A percentile compares a stretch with the other conserved stretches of the same genome.
Conservation (phyloP, 768 basidiomycete genomes). For the Mrakia blollopis region DNA sequence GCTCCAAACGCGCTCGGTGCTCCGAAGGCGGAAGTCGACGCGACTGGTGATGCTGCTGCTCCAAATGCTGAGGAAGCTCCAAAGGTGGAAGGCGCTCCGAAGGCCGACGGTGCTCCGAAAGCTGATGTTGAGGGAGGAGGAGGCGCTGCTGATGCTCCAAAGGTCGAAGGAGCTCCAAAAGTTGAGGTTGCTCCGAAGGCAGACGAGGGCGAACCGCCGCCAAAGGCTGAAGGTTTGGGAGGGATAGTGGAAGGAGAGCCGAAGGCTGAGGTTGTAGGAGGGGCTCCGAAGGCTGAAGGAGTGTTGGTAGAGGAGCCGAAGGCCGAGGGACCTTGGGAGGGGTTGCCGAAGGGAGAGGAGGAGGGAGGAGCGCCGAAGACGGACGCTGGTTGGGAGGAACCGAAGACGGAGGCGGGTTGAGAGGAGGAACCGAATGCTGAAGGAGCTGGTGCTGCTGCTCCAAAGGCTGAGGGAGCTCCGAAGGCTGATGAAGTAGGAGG, state of each 20-base stretch:
- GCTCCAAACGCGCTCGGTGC: constrained; percentile 27
- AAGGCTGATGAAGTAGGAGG: constrained; percentile 17
- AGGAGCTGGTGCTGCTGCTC: not conserved
- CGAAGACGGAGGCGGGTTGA: constrained; percentile 2
- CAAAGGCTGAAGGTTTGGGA: constrained; percentile 24
- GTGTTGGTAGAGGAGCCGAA: not conserved
- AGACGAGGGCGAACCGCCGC: not conserved
- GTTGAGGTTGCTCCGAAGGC: constrained; percentile 22
- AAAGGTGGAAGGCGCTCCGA: constrained; percentile 19
- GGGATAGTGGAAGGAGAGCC: not conserved
- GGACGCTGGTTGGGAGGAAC: not conserved
- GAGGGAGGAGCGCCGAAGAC: not conserved
- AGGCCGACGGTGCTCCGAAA: constrained; percentile 9
- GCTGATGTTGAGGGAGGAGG: constrained; percentile 3
- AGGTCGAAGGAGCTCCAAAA: constrained; percentile 19
- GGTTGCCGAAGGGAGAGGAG: too few relatives aligned
- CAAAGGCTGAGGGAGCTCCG: constrained; percentile 21
- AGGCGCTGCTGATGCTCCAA: constrained; percentile 3
- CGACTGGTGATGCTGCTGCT: constrained; percentile 6
- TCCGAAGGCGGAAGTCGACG: constrained; percentile 22
- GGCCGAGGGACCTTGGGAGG: not conserved
- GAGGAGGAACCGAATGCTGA: constrained; percentile 11
- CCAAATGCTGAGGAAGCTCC: constrained; percentile 25
- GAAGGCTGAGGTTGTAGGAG: constrained; percentile 23
- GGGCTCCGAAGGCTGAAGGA: constrained; percentile 16